Evolutionary conservation across 2,329 filamentous ascomycete genomes (phyloP), one percentile per base, ranked within the genome.

Genomic region (Metarhizium robertsii): DNA sequence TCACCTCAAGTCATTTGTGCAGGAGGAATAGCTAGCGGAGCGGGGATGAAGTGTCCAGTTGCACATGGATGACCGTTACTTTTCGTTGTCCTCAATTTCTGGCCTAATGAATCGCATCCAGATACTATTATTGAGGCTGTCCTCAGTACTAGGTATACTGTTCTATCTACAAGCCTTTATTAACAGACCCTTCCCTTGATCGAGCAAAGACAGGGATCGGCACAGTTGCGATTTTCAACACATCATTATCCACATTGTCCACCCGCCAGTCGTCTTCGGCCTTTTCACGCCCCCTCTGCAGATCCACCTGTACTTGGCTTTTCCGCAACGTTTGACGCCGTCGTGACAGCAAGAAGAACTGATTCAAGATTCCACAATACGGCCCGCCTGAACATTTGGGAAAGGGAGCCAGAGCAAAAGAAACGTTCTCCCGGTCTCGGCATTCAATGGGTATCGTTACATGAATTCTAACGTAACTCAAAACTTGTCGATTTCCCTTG

Each of bases 251-350:
- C 36, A 42, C n/a, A 30, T 18, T 29, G 6, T 43, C 36, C 36
- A 43, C 36, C 25, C 7, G 2, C 43, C 20, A 20, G 4, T 7
- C 4, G 36, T n/a, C 6, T 46, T 25, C 43, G 2, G 43, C 18
- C 18, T 13, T 13, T 25, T 8, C 10, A 20, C 45, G 25, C 20
- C 6, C 50, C 40, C 40, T 18, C 25, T 18, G 13, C 40, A 14
- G 40, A 34, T 53, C 51, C 51, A 53, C 51, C 25, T 4, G 13
- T 13, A 53, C 51, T 45, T 53, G 51, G 40, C 51, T 43, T 53
- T 53, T 46, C 14, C 40, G 25, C 51, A 53, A 46, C 51, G 40
- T 45, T 53, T 43, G 51, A 53, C 51, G 40, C 25, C 30, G 51
- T 45, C 42, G 40, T 45, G 51, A 53, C 40, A 32, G 40, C n/a